These are phyloP conservation scores for Aurifilum marmelostoma DNA, from an alignment of 2,329 filamentous ascomycete genomes.

Conservation along the genomic window DNA sequence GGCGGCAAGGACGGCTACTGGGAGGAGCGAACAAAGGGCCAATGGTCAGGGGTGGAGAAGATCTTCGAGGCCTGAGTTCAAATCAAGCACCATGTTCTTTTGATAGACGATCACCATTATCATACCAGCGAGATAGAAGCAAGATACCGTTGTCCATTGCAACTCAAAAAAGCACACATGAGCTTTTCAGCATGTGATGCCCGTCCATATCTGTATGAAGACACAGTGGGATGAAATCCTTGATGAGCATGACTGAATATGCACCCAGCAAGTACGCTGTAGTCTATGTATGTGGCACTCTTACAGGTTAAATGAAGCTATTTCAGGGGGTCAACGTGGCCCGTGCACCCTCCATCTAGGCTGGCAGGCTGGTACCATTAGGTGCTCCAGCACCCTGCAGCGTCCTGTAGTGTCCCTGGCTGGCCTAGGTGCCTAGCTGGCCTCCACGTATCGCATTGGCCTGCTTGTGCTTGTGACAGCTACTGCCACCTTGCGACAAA, in stretches of 20 bases:
- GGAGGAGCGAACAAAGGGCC: slow-evolving; percentile 75
- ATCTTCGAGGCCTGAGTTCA: slow-evolving; percentile 45
- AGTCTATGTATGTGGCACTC: background rate
- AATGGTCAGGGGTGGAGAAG: slow-evolving; percentile 63
- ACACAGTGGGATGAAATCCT: too few species aligned
- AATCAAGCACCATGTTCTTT: background rate
- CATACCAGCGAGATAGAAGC: background rate
- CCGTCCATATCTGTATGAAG: background rate
- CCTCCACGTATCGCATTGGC: too few species aligned
- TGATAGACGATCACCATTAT: background rate
- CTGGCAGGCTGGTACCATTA: slow-evolving; percentile 11
- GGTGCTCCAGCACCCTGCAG: too few species aligned
- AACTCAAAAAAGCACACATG: background rate
- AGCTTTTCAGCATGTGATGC: background rate
- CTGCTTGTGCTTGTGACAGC: slow-evolving; percentile 22
- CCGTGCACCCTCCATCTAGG: slow-evolving; percentile 9
- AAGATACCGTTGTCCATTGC: background rate
- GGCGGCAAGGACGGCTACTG: slow-evolving; percentile 88
- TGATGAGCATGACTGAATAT: too few species aligned
- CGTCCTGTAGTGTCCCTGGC: background rate
- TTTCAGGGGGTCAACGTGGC: slow-evolving; percentile 5
- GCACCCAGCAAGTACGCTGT: background rate
- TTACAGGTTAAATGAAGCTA: background rate
- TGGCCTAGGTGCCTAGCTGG: background rate
- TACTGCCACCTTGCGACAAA: slow-evolving; percentile 18